phyloP scores from a whole-genome alignment of 2,329 filamentous ascomycete species.

The Colletotrichum viniferum region DNA sequence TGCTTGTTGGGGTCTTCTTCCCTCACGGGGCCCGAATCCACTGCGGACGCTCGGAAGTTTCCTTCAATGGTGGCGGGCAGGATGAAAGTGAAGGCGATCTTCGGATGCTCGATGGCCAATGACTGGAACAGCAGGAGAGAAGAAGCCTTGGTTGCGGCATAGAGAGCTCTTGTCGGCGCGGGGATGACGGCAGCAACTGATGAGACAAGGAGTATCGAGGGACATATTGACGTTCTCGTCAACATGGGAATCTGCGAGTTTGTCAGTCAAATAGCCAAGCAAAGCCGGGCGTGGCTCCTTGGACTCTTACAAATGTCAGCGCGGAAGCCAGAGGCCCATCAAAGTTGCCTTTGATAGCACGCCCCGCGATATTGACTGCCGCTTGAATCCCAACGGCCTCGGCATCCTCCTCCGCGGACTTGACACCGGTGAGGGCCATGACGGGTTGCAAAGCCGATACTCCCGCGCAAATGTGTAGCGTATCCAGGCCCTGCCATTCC shows the following conservation, averaged over 20 bases:
- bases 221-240: neutral
- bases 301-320: neutral
- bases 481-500: constrained; percentile 3
- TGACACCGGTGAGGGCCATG: constrained; percentile 10
- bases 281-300: neutral
- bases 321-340: neutral
- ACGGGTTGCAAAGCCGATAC: constrained; percentile 3
- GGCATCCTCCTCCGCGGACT: neutral
- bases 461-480: constrained; percentile 3
- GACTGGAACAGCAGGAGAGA: constrained; percentile 1
- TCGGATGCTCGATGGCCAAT: constrained; percentile 9
- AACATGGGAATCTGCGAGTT: constrained; percentile 3
- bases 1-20: constrained; percentile 10
- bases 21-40: constrained; percentile 1
- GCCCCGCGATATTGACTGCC: neutral
- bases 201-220: constrained; percentile 1
- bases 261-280: neutral
- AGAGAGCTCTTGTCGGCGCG: constrained; percentile 3
- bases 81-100: constrained; percentile 1
- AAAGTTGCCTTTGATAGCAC: constrained; percentile 11
- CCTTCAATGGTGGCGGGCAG: constrained; percentile 14
- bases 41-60: constrained; percentile 8
- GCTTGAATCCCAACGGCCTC: neutral
- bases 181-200: constrained; percentile 11
- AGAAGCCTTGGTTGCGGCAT: constrained; percentile 9